Base-by-base conservation (phyloP, 2,329 filamentous ascomycete species). In the Emericellopsis atlantica region DNA sequence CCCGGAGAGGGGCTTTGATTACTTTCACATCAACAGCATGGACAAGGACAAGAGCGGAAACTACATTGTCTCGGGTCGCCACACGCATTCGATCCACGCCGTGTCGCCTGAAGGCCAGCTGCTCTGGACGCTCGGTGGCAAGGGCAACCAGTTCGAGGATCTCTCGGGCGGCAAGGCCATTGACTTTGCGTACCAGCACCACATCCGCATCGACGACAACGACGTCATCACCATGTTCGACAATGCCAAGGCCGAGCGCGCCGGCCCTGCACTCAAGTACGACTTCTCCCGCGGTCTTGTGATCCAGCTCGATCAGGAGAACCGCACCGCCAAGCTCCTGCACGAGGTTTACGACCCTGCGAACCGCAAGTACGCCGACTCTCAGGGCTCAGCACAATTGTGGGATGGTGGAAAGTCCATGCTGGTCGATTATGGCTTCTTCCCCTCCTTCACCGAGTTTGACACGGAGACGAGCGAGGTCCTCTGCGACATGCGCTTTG, bases 21-120 rank as follows among this genome's bases (percentile, higher is more conserved):
- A 65, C 45, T 75, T 74, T 50, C 71, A 74, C 51, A 66, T 76
- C 54, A 74, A 76, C 54, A 69, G 69, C 29, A 56, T 76, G 22
- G 66, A 72, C 48, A 73, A 74, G 49, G 65, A 67, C 40, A 47
- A 53, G 0, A 47, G 60, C 0, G 69, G 69, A 4, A 67, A 76
- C 47, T 78, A 72, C 43, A 51, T 76, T 11, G 59, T 78, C n/a
- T 76, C 71, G 0, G 61, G 67, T 1, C 65, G 71, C 2, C 63
- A 74, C 48, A 60, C 64, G 38, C 63, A 63, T 47, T 59, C 64
- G n/a, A 55, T 76, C 10, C 58, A 59, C 26, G 64, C 64, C 39
- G 63, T 77, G 47, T 64, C 67, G 43, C 58, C 60, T 11, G 57
- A 56, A 6, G 70, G 72, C 31, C 54, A 56, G 18, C 57, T 74